These are phyloP conservation scores for Claviceps quebecensis DNA, from an alignment of 2,329 filamentous ascomycete species.

Conservation along the genomic window DNA sequence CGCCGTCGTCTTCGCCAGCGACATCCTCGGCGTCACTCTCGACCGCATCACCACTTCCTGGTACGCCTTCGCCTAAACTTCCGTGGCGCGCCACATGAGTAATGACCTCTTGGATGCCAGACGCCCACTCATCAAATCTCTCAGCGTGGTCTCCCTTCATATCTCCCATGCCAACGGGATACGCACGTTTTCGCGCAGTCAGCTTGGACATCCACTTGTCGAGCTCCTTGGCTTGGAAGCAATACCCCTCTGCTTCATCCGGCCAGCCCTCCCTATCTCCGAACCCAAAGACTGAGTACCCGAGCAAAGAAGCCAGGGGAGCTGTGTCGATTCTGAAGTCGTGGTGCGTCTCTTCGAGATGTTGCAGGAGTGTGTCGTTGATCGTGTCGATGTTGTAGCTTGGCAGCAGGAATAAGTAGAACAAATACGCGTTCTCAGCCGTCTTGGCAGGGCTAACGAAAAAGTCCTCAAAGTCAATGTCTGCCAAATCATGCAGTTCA, in stretches of 20 bases:
- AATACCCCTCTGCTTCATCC: slow-evolving; percentile 79
- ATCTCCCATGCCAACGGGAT: slow-evolving; percentile 78
- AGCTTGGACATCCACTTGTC: slow-evolving; percentile 98
- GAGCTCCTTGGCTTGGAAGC: slow-evolving; percentile 77
- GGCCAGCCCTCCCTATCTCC: slow-evolving; percentile 89
- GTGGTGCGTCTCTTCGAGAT: slow-evolving; percentile 83
- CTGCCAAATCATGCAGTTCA: slow-evolving; percentile 61
- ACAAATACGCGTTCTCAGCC: slow-evolving; percentile 41
- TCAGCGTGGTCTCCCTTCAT: slow-evolving; percentile 57
- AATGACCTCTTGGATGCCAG: slow-evolving; percentile 60
- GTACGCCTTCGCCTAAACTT: slow-evolving; percentile 48
- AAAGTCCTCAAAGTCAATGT: slow-evolving; percentile 86
- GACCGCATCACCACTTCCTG: slow-evolving; percentile 66
- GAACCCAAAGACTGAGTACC: slow-evolving; percentile 89
- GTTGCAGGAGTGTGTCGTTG: slow-evolving; percentile 73
- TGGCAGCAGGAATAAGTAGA: slow-evolving; percentile 77
- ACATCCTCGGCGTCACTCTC: slow-evolving; percentile 71
- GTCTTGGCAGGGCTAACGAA: slow-evolving; percentile 65
- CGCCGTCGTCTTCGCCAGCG: slow-evolving; percentile 44
- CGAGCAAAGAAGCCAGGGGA: slow-evolving; percentile 59
- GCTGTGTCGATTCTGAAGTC: slow-evolving; percentile 93
- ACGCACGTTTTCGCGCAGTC: slow-evolving; percentile 73
- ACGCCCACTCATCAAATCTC: slow-evolving; percentile 62
- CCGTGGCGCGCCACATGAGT: slow-evolving; percentile 46
- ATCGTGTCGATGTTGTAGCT: slow-evolving; percentile 94